Conservation (phyloP, 2,329 filamentous ascomycete genomes). For the Diplodia corticola region DNA sequence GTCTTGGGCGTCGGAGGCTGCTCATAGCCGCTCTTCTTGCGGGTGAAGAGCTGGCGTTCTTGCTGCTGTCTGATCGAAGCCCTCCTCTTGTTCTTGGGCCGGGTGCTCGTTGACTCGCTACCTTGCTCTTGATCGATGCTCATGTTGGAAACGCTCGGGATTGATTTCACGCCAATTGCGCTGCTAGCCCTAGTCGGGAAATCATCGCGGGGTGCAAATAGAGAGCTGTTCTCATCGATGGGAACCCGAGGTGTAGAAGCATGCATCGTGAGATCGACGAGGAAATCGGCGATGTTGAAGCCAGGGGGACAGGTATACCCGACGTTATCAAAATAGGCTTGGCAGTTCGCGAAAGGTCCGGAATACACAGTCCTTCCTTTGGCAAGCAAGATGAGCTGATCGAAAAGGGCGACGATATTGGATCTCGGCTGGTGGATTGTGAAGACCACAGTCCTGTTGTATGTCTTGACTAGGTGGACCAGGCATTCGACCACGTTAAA, state of each 20-base stretch:
- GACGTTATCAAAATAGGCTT: slow-evolving; percentile 86
- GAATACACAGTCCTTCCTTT: slow-evolving; percentile 91
- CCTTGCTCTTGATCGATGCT: slow-evolving; percentile 60
- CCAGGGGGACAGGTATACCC: slow-evolving; percentile 93
- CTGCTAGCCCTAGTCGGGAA: slow-evolving; percentile 79
- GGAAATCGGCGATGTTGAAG: slow-evolving; percentile 98
- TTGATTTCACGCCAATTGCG: slow-evolving; percentile 83
- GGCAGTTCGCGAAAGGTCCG: slow-evolving; percentile 83
- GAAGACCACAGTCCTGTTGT: slow-evolving; percentile 95
- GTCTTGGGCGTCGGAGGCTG: slow-evolving; percentile 63
- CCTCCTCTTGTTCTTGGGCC: slow-evolving; percentile 69
- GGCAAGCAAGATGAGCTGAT: slow-evolving; percentile 87
- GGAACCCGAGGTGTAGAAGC: slow-evolving; percentile 63
- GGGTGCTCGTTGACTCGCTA: slow-evolving; percentile 58
- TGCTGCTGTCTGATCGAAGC: slow-evolving; percentile 84
- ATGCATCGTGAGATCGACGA: slow-evolving; percentile 98
- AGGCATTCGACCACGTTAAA: slow-evolving; percentile 98
- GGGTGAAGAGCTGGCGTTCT: slow-evolving; percentile 85
- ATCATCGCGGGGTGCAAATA: slow-evolving; percentile 62
- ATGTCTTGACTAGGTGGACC: slow-evolving; percentile 90
- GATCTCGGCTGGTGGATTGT: slow-evolving; percentile 98
- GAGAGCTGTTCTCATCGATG: slow-evolving; percentile 57
- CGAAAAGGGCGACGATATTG: slow-evolving; percentile 96
- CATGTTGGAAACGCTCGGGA: slow-evolving; percentile 76
- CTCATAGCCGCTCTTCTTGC: slow-evolving; percentile 60